A percentile compares a stretch with the other conserved stretches of the same genome.
Conservation (phyloP, 2,329 filamentous ascomycete genomes). For the Coleophoma crateriformis region DNA sequence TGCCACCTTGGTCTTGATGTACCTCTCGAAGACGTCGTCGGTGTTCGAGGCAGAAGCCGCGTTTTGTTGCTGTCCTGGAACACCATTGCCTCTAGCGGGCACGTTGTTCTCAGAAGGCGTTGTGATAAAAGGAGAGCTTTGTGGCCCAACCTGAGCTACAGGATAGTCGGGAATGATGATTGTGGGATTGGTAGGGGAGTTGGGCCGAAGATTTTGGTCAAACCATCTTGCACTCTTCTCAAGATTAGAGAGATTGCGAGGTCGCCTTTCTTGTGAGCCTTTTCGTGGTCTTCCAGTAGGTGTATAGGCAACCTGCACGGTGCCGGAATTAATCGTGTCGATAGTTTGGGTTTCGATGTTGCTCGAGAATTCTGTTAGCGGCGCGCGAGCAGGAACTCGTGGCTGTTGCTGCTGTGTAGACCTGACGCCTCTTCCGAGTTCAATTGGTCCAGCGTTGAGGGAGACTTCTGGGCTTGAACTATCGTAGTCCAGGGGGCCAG, state of each 20-base stretch:
- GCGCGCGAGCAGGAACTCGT: constrained; percentile 5
- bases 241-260: background rate
- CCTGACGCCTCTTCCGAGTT: constrained; percentile 46
- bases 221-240: background rate
- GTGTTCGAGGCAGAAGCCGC: constrained; percentile 19
- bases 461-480: too few species aligned
- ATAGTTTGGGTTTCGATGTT: background rate
- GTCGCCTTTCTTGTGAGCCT: background rate
- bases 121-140: constrained; percentile 16
- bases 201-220: background rate
- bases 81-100: background rate
- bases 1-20: constrained; percentile 9
- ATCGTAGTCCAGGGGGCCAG: constrained; percentile 32
- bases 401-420: constrained; percentile 11
- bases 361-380: background rate
- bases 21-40: constrained; percentile 8
- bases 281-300: background rate
- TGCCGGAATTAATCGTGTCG: background rate
- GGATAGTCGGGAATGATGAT: background rate
- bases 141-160: background rate
- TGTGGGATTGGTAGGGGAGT: background rate
- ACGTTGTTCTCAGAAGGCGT: background rate
- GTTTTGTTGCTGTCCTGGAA: constrained; percentile 19
- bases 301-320: background rate
- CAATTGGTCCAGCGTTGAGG: constrained; percentile 38